A percentile compares a stretch with the other conserved stretches of the same genome.
phyloP scores from a whole-genome alignment of 1,139 yeast species.

The Saccharomyces hybrid region DNA sequence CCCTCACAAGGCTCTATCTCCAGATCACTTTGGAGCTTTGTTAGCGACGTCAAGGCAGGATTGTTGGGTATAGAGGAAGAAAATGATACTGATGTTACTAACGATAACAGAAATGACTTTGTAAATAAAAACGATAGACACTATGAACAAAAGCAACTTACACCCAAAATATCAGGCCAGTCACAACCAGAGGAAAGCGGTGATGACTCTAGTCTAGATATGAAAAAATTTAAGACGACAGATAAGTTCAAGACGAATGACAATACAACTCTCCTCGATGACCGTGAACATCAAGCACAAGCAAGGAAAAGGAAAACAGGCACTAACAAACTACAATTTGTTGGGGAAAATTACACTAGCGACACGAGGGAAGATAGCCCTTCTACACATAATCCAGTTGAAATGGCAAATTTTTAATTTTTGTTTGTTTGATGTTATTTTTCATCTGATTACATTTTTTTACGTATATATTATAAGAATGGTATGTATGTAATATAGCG shows the following conservation, averaged over 20 bases:
- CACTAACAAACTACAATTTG: slow-evolving; percentile 12
- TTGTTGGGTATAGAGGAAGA: slow-evolving; percentile 33
- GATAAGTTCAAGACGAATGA: slow-evolving; percentile 5
- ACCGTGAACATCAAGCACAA: not conserved
- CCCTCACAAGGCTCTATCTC: slow-evolving; percentile 27
- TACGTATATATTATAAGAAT: slow-evolving; percentile 1
- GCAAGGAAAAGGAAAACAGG: not conserved
- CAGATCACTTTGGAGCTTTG: slow-evolving; percentile 35
- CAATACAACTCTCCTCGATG: not conserved
- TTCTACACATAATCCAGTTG: slow-evolving; percentile 5
- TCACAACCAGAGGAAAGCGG: slow-evolving; percentile 1
- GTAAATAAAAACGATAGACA: not conserved
- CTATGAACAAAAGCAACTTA: not conserved
- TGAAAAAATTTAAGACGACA: slow-evolving; percentile 16
- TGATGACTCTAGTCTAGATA: slow-evolving; percentile 3
- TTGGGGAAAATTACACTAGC: slow-evolving; percentile 5
- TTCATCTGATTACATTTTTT: not conserved
- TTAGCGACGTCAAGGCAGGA: slow-evolving; percentile 35
- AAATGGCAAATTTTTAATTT: slow-evolving; percentile 11
- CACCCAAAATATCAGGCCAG: not conserved
- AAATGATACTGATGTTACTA: slow-evolving; percentile 5
- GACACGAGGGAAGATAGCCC: slow-evolving; percentile 3
- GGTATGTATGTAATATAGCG: slow-evolving; percentile 6
- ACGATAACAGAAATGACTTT: slow-evolving; percentile 1
- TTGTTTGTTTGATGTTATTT: not conserved